Evolutionary conservation across 2,329 filamentous ascomycete genomes (phyloP), one percentile per base, ranked within the genome.

Genomic region (Hymenoscyphus linearis): DNA sequence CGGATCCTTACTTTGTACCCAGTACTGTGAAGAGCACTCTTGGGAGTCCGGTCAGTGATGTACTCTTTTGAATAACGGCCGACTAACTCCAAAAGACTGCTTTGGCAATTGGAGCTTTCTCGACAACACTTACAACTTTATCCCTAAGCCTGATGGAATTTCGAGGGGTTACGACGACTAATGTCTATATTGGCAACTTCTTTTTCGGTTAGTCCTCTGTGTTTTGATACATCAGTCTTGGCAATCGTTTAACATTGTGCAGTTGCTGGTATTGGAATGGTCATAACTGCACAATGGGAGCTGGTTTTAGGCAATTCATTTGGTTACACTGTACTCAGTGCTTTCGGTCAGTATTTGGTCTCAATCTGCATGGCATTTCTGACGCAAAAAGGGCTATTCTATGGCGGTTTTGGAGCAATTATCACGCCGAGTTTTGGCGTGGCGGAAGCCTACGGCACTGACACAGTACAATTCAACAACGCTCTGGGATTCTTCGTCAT

Each of bases 241-340:
- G 25, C 3, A 26, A 27, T 6, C 35, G 35, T 57, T 58, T 52
- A 62, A 36, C 6, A 47, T 14, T 35, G 35, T 6, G 6, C 13
- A 55, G 66, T 73, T 18, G 72, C 74, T 9, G 80, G 77, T 0
- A 76, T 84, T 57, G 81, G 80, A 0, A 75, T 85, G 63, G 73
- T 84, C 0, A 72, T 85, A 1, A 79, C 80, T 0, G 82, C 82
- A 4, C 80, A 84, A 65, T 84, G 81, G 81, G 80, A 83, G 66
- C 68, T 84, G 0, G 76, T 79, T 0, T 71, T 77, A 12, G 81
- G 81, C 0, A 83, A 84, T 58, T 78, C 77, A 0, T 82, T 82
- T 60, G 76, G 76, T 0, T 84, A 84, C 60, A 83, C 80, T 0
- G 79, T 82, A 0, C 76, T 83, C 37, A 79, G 78, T 62, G 81